Conservation (phyloP, 306 rosid genomes). For the Malus sylvestris region DNA sequence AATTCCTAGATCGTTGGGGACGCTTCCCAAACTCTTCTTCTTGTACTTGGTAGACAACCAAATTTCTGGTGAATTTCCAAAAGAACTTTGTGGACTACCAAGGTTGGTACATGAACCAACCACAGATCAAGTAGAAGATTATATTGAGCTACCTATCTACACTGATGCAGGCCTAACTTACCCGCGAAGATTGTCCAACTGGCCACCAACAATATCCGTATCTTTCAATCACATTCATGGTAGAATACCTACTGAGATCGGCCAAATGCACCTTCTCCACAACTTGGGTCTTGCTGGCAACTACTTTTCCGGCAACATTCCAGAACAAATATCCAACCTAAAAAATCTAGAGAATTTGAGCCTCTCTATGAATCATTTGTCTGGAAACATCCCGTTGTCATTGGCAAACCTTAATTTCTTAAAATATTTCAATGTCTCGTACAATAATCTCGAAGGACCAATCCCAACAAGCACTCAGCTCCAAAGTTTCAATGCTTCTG, state of each 20-base stretch:
- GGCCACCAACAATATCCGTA: neutral
- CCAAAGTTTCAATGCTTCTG: no score
- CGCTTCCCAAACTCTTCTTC: no score
- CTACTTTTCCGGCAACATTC: neutral
- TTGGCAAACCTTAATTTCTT: no score
- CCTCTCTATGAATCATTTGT: neutral
- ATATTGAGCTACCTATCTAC: neutral
- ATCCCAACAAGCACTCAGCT: no score
- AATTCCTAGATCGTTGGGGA: no score
- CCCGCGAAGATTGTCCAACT: neutral
- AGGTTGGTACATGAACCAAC: no score
- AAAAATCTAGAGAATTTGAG: neutral
- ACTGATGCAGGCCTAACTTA: fast-evolving
- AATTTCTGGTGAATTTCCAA: no score
- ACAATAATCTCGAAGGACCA: no score
- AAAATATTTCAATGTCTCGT: no score
- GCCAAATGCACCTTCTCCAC: neutral
- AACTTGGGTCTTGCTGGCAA: neutral
- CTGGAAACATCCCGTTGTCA: neutral
- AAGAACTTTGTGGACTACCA: no score
- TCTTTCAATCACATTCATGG: neutral
- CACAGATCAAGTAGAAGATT: no score
- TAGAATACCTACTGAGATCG: neutral
- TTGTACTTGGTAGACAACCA: no score
- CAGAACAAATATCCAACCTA: neutral